Conservation (phyloP, 2,329 filamentous ascomycete species). For the Pseudogymnoascus sp. region DNA sequence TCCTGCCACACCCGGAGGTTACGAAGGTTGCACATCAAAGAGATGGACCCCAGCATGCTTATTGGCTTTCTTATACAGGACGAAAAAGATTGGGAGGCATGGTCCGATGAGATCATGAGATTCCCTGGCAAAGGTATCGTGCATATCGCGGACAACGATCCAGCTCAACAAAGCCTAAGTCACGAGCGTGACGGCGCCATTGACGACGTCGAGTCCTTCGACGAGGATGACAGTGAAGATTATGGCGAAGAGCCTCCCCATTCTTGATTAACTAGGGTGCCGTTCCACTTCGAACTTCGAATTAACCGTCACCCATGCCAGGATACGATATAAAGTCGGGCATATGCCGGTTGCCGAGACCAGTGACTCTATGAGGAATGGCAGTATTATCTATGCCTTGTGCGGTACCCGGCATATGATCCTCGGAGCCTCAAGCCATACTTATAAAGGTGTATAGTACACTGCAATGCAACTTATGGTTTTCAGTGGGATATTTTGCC, state of each 20-base stretch:
- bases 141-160: constrained; percentile 67
- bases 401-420: not conserved
- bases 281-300: not conserved
- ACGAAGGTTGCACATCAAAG: constrained; percentile 70
- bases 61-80: constrained; percentile 83
- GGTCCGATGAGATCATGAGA: constrained; percentile 67
- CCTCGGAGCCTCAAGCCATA: not conserved
- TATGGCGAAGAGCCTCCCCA: constrained; percentile 1
- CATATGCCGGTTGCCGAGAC: not conserved
- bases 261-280: not conserved
- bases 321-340: not conserved
- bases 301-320: not conserved
- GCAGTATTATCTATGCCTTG: not conserved
- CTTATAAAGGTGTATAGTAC: not conserved
- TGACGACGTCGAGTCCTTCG: constrained; percentile 83
- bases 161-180: constrained; percentile 41
- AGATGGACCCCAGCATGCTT: constrained; percentile 98
- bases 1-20: constrained; percentile 83
- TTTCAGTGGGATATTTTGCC: constrained; percentile 8
- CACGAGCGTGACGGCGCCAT: constrained; percentile 64
- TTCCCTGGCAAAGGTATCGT: constrained; percentile 79
- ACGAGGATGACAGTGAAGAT: constrained; percentile 54
- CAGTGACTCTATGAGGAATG: not conserved
- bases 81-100: constrained; percentile 74
- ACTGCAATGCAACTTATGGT: not conserved